Evolutionary conservation across 208 protist species (phyloP), one percentile per base, ranked within the genome.

Genomic region (Trypanosoma congolense): DNA sequence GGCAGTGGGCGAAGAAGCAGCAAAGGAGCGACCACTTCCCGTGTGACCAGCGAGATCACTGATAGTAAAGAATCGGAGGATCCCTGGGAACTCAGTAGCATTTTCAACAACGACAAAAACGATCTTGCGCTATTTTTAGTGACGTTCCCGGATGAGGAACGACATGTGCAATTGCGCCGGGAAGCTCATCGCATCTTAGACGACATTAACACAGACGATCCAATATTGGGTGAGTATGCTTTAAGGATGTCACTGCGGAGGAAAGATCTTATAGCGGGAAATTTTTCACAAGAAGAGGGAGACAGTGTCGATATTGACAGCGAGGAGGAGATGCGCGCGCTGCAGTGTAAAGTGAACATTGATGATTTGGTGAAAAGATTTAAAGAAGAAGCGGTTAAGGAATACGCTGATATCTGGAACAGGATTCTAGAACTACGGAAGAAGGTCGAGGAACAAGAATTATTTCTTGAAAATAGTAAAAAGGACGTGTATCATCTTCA

Each of bases 401-500:
- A 85, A 25, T 70, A 67, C 47, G 52, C 45, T n/a, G 75, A 72
- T n/a, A 64, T 93, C 48, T 66, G 78, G 50, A 58, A 61, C 4
- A 57, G 51, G 40, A 64, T 81, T 2, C 57, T 78, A 38, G 52
- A 59, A 8, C 66, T 93, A 6, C 61, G 65, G 24, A 42, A 73
- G 4, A 65, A 83, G 41, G 70, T 88, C 25, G 25, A 36, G 18
- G 50, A 45, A 2, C 79, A 93, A 50, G 61, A 56, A 14, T 46
- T 29, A 2, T 67, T 83, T n/a, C 60, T 87, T 36, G 35, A 61
- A 12, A 56, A 68, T 40, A 83, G 83, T 28, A 30, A 31, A 0
- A 65, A 51, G 21, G 86, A 93, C 53, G 50, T 87, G 5, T 47
- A 75, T 26, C 70, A 75, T 50, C 65, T 93, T 12, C 84, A 81